A percentile compares a stretch with the other conserved stretches of the same genome.
Conservation (phyloP, 768 basidiomycete genomes). For the Leccinellum luteum region DNA sequence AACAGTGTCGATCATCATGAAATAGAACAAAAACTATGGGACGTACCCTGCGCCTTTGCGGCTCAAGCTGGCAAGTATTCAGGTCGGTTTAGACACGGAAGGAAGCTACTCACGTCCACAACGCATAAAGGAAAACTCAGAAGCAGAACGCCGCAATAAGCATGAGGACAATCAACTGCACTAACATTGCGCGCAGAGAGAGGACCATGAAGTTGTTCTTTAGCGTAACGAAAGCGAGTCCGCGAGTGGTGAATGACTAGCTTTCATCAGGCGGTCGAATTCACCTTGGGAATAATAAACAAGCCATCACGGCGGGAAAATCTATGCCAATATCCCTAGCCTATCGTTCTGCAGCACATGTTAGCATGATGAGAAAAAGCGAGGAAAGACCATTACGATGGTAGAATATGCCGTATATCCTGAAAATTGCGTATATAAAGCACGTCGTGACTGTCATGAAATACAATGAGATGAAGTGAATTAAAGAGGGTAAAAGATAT, state of each 20-base stretch:
- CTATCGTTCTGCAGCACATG: constrained; percentile 47
- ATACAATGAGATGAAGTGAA: constrained; percentile 1
- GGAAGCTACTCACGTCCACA: constrained; percentile 75
- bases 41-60: constrained; percentile 57
- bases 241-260: constrained; percentile 27
- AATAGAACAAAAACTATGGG: not conserved
- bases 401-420: constrained; percentile 71
- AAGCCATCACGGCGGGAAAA: constrained; percentile 84
- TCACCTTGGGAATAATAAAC: constrained; percentile 85
- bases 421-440: constrained; percentile 69
- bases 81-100: constrained; percentile 1
- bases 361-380: not conserved
- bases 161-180: constrained; percentile 85
- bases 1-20: constrained; percentile 13
- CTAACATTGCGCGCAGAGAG: constrained; percentile 87
- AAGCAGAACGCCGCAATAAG: constrained; percentile 87
- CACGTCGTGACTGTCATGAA: constrained; percentile 65
- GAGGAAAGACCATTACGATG: constrained; percentile 42
- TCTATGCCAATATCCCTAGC: constrained; percentile 74
- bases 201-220: constrained; percentile 79
- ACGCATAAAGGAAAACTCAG: constrained; percentile 86
- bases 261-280: constrained; percentile 1
- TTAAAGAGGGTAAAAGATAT: not conserved
- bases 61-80: constrained; percentile 46
- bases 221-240: constrained; percentile 88